Percentiles rank a stretch among this genome's conserved stretches.
Evolutionary conservation across 495 filamentous ascomycete species (phyloP).

Genomic region (Apiosordaria backusii): DNA sequence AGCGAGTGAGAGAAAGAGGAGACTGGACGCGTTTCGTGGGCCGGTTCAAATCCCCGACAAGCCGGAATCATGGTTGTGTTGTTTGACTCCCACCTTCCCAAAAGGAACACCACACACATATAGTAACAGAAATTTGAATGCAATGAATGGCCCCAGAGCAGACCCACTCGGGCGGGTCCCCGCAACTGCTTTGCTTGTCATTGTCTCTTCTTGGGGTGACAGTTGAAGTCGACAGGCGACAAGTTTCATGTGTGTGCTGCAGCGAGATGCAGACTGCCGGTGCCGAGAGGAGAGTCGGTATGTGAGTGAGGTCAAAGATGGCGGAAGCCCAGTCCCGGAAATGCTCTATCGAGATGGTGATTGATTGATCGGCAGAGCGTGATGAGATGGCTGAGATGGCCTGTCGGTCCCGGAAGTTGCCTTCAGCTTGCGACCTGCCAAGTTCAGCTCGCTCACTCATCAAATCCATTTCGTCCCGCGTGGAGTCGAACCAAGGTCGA

Average conservation of each 20-base stretch:
- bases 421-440: slow-evolving; percentile 15
- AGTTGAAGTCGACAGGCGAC: no score
- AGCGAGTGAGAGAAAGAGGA: neutral
- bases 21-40: slow-evolving; percentile 8
- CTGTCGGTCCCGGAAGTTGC: neutral
- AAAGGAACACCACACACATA: slow-evolving; percentile 10
- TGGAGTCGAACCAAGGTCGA: neutral
- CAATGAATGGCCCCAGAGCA: neutral
- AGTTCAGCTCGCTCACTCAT: slow-evolving; percentile 14
- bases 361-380: neutral
- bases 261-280: neutral
- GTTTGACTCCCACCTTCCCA: slow-evolving; percentile 20
- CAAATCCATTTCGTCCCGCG: neutral
- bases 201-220: no score
- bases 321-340: neutral
- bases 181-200: neutral
- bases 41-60: slow-evolving; percentile 2
- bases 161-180: neutral
- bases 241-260: no score
- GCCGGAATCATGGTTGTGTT: slow-evolving; percentile 1
- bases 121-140: neutral
- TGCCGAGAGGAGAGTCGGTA: neutral
- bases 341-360: neutral
- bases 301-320: neutral
- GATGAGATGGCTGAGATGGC: neutral